Base-by-base conservation (phyloP, 1,284 basidiomycete genomes). In the Anthracocystis setariae region DNA sequence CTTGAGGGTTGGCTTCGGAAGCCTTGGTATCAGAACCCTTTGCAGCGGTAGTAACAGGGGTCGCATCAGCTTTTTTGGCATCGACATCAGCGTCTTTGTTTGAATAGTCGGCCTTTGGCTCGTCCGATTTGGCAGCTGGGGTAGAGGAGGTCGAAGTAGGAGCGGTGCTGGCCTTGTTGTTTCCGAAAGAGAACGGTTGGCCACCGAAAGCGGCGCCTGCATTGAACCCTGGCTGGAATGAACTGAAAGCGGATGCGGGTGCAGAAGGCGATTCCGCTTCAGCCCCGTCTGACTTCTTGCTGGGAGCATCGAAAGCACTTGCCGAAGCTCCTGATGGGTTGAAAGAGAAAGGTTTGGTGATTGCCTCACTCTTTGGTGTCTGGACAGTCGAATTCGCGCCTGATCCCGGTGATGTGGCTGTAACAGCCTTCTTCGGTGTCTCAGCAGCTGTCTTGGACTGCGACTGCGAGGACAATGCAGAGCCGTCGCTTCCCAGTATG, bases 171-270 rank as follows among this genome's bases (percentile, higher is more conserved):
- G 49, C 12, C 12, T 54, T 54, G 59, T 52, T 50, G 48, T 39
- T 53, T 27, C 57, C 61, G 38, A 69, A 69, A 5, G 70, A 68
- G 48, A 69, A 69, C 1, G 65, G 54, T 46, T 57, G 52, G n/a
- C 49, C 49, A 27, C 61, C 65, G 23, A 69, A 69, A 13, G 46
- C 29, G 9, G 60, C 46, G 13, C 60, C 50, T 8, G 60, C 52
- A 27, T 56, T 63, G 60, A 64, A 50, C 15, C 56, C 53, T 25
- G 60, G 57, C 40, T 60, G 50, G 37, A 68, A 46, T 25, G 63
- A 64, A 37, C 69, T 60, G 51, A 72, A 73, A 10, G 69, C 55
- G 1, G 64, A 33, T n/a, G 47, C 18, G 3, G 65, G 13, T 12
- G 59, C 33, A 15, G 61, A 48, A 2, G 68, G 46, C 37, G 68